Evolutionary conservation across 352 stramenopile genomes (phyloP).

Genomic region (Phytophthora pinifolia): DNA sequence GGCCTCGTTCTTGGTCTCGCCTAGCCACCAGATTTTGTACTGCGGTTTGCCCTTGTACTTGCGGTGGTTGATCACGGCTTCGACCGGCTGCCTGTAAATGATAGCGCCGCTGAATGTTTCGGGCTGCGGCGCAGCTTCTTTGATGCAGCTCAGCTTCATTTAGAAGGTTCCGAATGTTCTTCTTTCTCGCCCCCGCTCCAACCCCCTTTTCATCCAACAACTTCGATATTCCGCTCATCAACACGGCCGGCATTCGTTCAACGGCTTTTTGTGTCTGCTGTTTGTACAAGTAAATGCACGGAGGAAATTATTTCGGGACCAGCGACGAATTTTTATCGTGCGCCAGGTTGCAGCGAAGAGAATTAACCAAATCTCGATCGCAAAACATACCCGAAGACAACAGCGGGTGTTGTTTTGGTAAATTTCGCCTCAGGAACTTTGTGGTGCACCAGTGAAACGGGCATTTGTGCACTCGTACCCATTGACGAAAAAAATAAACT

Average conservation of each 20-base stretch:
- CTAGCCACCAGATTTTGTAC: too few relatives aligned
- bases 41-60: too few relatives aligned
- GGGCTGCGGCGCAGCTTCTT: too few relatives aligned
- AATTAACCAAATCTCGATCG: not conserved
- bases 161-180: constrained; percentile 6
- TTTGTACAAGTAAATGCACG: constrained; percentile 6
- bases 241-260: constrained; percentile 7
- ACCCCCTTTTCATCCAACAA: constrained; percentile 11
- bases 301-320: constrained; percentile 1
- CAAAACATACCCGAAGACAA: constrained; percentile 7
- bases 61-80: too few relatives aligned
- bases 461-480: not conserved
- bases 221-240: constrained; percentile 6
- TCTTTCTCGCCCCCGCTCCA: not conserved
- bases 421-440: not conserved
- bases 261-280: constrained; percentile 11
- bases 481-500: constrained; percentile 10
- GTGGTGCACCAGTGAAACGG: constrained; percentile 9
- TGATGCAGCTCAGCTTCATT: constrained; percentile 1
- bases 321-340: not conserved
- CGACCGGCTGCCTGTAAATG: too few relatives aligned
- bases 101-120: too few relatives aligned
- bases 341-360: not conserved
- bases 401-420: constrained; percentile 4
- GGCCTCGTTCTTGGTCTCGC: too few relatives aligned